Evolutionary conservation across 768 basidiomycete genomes (phyloP), one percentile per base, ranked within the genome.

Genomic region (Thelephora ganbajun): DNA sequence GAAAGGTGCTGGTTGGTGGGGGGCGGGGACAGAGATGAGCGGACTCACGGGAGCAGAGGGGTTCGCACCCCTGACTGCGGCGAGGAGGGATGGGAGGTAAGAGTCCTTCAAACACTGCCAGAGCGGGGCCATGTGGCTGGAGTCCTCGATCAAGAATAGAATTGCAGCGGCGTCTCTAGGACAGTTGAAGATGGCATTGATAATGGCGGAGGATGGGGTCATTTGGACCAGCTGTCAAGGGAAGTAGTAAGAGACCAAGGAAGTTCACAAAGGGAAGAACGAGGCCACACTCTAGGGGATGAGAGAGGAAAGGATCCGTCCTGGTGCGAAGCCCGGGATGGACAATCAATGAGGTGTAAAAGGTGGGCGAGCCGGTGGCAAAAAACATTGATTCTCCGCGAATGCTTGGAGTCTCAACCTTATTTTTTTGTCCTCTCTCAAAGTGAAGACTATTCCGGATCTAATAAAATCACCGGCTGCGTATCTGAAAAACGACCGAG

Each of bases 121-220:
- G 48, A 56, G 54, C 14, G 46, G 44, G 14, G 45, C 41, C 56
- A 63, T 59, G 12, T 37, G 39, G 16, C 34, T 35, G 1, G 60
- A 58, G 46, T 56, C 52, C 50, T 63, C 61, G 43, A 61, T 50
- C 46, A 63, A 56, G 33, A 63, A 55, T n/a, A 61, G 47, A 23
- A 60, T 56, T 14, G 57, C 56, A n/a, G 55, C 51, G 13, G 57
- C 50, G 46, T 61, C 56, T 7, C 56, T 53, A 19, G 56, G 50
- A 13, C 54, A 51, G 26, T 50, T 44, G 44, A 58, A 49, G 51
- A 58, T 22, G 39, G 22, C 39, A 16, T 41, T 14, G 39, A 41
- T 16, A 22, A 14, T 14, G 14, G 39, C 39, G 22, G 14, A 41
- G 22, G 39, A 14, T 11, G 39, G 39, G 22, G 22, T 43, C 41